Evolutionary conservation across 805 yeast genomes (phyloP), one percentile per base, ranked within the genome.

Genomic region (Wickerhamiella slavikovae): DNA sequence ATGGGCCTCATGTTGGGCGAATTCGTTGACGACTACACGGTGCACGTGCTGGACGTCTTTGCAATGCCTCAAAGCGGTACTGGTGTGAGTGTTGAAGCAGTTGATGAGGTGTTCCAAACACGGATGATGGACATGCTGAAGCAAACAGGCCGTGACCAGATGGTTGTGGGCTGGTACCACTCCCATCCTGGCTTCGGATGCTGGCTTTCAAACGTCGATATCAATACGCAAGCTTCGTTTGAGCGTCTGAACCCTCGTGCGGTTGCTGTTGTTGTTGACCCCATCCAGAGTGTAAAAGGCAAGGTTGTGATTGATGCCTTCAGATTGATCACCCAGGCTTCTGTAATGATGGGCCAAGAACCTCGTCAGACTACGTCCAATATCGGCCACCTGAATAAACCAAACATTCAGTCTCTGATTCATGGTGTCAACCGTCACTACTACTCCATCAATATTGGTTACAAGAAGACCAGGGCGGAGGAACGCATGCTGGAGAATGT

Each of bases 1-100:
- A 89, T 89, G 99, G 99, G 99, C 3, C 62, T 89, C 39, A 89
- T 89, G 99, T 64, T 91, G 37, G 99, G 99, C 27, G 95, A 85
- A 42, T 85, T 89, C 55, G 89, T 89, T 17, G 98, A 89, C 51
- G 96, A 89, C 37, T 85, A 76, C 53, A 89, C 98, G 1, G 89
- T 89, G 22, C 92, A 83, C 44, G 99, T 89, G 23, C 80, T 80
- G 32, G 99, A 89, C 49, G 98, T 91, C 29, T 89, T 89, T 62
- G 98, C 98, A 32, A 89, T 89, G 99, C 99, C 99, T 13, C 98
- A 89, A 58, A 70, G 82, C 27, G 62, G 61, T 47, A 89, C 99
- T 7, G 99, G 98, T 35, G 98, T 91, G 13, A 76, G 93, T 34
- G 99, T 89, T 34, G 98, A 89, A 52, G 98, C 99, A 1, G 98